Evolutionary conservation across 768 basidiomycete species (phyloP).

Genomic region (Lactarius indigo): DNA sequence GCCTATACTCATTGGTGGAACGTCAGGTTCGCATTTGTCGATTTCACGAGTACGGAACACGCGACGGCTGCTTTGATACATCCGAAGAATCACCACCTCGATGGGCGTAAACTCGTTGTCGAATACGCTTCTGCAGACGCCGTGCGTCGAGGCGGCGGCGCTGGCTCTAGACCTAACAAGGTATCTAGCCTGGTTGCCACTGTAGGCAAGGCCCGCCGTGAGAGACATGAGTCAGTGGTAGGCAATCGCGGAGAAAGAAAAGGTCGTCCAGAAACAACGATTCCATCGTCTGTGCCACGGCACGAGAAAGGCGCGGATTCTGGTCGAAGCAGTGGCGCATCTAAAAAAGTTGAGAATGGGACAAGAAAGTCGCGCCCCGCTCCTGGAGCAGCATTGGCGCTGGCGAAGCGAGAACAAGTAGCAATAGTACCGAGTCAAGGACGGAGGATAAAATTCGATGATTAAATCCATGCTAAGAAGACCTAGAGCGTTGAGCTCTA

Average conservation of each 20-base stretch:
- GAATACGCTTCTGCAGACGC: constrained; percentile 90
- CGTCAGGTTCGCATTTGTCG: constrained; percentile 86
- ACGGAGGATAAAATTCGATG: constrained; percentile 68
- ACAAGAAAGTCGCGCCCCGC: constrained; percentile 42
- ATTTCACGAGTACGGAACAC: constrained; percentile 74
- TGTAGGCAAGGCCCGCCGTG: neutral
- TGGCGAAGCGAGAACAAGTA: constrained; percentile 69
- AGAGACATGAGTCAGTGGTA: neutral
- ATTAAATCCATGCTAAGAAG: constrained; percentile 21
- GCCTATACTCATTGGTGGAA: neutral
- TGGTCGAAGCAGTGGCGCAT: neutral
- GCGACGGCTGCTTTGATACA: constrained; percentile 83
- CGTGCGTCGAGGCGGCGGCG: constrained; percentile 70
- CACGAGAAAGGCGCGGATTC: neutral
- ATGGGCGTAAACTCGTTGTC: constrained; percentile 81
- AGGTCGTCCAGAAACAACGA: neutral
- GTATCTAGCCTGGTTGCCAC: neutral
- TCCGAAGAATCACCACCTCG: constrained; percentile 76
- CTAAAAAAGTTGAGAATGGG: neutral
- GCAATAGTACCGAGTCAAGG: constrained; percentile 70
- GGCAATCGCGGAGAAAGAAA: neutral
- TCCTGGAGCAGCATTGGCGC: constrained; percentile 78
- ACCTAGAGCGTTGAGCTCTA: neutral
- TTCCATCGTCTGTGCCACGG: neutral
- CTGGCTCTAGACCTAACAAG: constrained; percentile 6